Base-by-base conservation (phyloP, 768 basidiomycete species). In the Hypholoma fasciculare region DNA sequence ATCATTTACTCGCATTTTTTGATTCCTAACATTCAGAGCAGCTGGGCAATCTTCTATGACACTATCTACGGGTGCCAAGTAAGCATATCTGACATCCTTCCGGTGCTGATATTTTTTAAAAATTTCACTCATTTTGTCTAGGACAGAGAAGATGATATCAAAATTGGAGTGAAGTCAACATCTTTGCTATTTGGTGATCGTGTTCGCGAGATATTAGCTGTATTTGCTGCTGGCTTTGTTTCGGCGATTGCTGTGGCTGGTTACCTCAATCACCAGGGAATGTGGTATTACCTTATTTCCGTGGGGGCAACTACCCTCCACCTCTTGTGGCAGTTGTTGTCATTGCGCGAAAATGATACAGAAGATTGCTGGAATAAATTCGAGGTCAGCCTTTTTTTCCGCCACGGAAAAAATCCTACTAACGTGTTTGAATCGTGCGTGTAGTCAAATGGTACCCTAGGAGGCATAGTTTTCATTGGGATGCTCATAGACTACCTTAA, bases 41-140 rank as follows among this genome's bases (percentile, higher is more conserved):
- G 55, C 16, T 56, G 48, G 55, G 49, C 55, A 11, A 49, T 56
- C 20, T 8, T 49, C 38, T 56, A 50, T 42, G 55, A 50, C 23
- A 56, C 55, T 8, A 55, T 55, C 16, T 55, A 55, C 11, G 54
- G 44, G 12, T 55, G 54, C 44, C 54, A 47, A 38, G 54, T 55
- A 48, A 37, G 54, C 27, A 17, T 14, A 26, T 34, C 7, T 34
- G 30, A 34, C 30, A 34, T 34, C 30, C 30, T 23, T 23, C 23
- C 4, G 4, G 23, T 23, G 23, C 23, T 23, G 23, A 23, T 23
- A 2, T 23, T 23, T 23, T 23, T 23, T 23, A 23, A 34, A 2
- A 3, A 7, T 30, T 6, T 19, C 5, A n/a, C 23, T 16, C 2
- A 42, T 12, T 20, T 30, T 23, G 4, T 14, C 4, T 23, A 42